These are phyloP conservation scores for Schrenkiella parvula DNA, from an alignment of 345 rosid genomes.

Conservation along the genomic window DNA sequence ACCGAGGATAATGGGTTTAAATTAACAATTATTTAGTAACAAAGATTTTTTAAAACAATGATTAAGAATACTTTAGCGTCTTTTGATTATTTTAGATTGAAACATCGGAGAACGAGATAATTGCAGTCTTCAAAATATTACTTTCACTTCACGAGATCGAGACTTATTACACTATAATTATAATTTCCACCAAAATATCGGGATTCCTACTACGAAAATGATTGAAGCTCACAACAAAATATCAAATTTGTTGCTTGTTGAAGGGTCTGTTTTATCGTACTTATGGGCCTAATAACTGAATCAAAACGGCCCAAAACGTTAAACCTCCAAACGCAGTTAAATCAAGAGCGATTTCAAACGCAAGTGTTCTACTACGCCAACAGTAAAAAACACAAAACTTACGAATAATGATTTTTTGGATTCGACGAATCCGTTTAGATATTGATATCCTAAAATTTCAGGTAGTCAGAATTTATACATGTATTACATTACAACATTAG, in stretches of 20 bases:
- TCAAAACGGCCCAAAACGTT: not conserved
- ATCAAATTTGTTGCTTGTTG: not conserved
- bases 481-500: no score
- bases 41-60: not conserved
- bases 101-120: not conserved
- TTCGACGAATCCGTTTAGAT: no score
- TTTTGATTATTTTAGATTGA: conserved; percentile 4
- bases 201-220: conserved; percentile 32
- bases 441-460: no score
- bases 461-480: no score
- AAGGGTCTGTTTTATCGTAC: not conserved
- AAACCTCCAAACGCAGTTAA: not conserved
- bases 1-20: not conserved
- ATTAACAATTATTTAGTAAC: not conserved
- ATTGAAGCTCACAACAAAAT: conserved; percentile 13
- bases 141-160: conserved; percentile 23
- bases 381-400: no score
- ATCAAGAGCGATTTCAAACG: no score
- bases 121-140: conserved; percentile 19
- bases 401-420: no score
- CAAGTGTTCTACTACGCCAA: not conserved
- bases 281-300: not conserved
- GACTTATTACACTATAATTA: not conserved
- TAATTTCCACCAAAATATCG: not conserved
- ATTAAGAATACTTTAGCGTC: conserved; percentile 14